Conservation (phyloP, 208 protist species). For the Acanthamoeba lugdunensis region DNA sequence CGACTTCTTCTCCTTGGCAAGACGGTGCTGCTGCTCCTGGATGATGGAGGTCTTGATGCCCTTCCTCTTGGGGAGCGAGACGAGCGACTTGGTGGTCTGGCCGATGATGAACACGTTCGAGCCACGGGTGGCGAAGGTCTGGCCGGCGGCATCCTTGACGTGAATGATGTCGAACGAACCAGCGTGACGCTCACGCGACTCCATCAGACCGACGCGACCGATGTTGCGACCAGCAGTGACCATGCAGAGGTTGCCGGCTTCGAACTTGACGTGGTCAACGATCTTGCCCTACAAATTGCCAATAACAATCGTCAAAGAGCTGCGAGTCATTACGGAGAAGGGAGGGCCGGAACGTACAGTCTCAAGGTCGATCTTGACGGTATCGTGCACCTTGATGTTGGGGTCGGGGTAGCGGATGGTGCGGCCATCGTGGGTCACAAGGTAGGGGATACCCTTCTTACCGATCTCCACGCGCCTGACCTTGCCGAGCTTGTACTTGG, state of each 20-base stretch:
- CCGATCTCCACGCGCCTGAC: constrained; percentile 93
- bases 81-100: constrained; percentile 90
- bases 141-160: constrained; percentile 89
- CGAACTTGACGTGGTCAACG: constrained; percentile 86
- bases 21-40: constrained; percentile 83
- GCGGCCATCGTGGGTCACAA: constrained; percentile 98
- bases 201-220: constrained; percentile 97
- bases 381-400: constrained; percentile 95
- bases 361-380: constrained; percentile 96
- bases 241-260: constrained; percentile 94
- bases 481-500: constrained; percentile 96
- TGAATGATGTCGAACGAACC: constrained; percentile 98
- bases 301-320: constrained; percentile 74
- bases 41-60: constrained; percentile 90
- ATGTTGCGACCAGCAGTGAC: constrained; percentile 97
- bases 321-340: not conserved
- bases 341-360: constrained; percentile 90
- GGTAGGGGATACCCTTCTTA: constrained; percentile 94
- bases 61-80: constrained; percentile 95
- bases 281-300: constrained; percentile 73
- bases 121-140: constrained; percentile 97
- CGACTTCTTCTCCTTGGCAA: not conserved
- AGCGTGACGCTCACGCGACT: constrained; percentile 89
- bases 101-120: constrained; percentile 98
- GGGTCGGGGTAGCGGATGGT: constrained; percentile 99